phyloP scores from a whole-genome alignment of 179 eudicot genomes.

The Carnegiea gigantea region DNA sequence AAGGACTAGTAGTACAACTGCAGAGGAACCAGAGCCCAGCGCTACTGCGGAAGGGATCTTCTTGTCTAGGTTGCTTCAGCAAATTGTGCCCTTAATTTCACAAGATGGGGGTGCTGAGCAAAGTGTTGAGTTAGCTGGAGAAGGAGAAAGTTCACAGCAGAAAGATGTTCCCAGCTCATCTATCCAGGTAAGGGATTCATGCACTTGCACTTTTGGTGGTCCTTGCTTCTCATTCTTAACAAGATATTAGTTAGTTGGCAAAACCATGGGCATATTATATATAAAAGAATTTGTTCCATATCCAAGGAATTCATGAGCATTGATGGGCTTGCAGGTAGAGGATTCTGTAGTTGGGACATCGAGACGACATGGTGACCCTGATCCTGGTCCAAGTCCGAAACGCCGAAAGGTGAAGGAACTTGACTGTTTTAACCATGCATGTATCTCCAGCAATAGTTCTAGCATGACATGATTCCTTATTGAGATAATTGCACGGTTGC shows the following conservation, averaged over 20 bases:
- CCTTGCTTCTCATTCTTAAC: background rate
- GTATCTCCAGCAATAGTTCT: background rate
- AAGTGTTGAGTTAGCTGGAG: conserved; percentile 18
- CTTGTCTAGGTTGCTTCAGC: conserved; percentile 44
- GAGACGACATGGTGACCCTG: conserved; percentile 23
- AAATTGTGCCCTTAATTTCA: conserved; percentile 43
- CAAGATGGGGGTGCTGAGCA: conserved; percentile 20
- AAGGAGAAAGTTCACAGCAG: conserved; percentile 25
- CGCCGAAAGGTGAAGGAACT: conserved; percentile 42
- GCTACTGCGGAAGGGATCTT: conserved; percentile 45
- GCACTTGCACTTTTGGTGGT: background rate
- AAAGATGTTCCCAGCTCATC: conserved; percentile 30
- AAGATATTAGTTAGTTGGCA: background rate
- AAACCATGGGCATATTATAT: background rate
- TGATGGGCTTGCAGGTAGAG: conserved; percentile 32
- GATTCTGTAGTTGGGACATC: conserved; percentile 32
- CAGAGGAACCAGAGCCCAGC: conserved; percentile 31
- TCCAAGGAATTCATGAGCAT: background rate
- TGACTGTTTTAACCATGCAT: background rate
- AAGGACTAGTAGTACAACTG: conserved; percentile 28
- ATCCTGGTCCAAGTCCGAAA: conserved; percentile 36
- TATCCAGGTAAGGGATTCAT: conserved; percentile 31
- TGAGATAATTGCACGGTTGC: background rate
- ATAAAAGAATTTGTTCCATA: background rate
- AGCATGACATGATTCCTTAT: background rate